Evolutionary conservation across 345 rosid genomes (phyloP).

Genomic region (Corymbia maculata): DNA sequence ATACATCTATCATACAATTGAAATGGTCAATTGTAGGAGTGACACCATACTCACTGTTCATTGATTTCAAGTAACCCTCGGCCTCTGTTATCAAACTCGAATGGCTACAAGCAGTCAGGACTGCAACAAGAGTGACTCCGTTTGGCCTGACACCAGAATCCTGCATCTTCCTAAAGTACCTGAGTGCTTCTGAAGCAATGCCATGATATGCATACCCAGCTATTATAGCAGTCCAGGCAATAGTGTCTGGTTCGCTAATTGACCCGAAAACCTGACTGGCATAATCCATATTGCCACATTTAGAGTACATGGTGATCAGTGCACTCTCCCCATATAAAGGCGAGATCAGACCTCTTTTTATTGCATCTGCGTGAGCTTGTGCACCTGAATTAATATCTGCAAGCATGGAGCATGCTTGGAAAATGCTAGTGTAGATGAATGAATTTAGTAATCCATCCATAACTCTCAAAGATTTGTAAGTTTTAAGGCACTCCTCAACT

Average conservation of each 20-base stretch:
- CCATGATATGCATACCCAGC: constrained; percentile 72
- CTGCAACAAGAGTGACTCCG: constrained; percentile 53
- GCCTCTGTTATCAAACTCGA: constrained; percentile 53
- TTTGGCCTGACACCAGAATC: constrained; percentile 40
- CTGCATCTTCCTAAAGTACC: constrained; percentile 47
- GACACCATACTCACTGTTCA: constrained; percentile 37
- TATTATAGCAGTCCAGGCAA: constrained; percentile 72
- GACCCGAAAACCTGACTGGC: constrained; percentile 49
- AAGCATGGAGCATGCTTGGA: constrained; percentile 62
- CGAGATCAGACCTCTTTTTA: constrained; percentile 48
- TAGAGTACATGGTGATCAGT: constrained; percentile 58
- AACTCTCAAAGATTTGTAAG: constrained; percentile 41
- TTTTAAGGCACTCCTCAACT: constrained; percentile 38
- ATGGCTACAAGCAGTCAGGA: constrained; percentile 75
- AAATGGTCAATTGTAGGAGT: constrained; percentile 61
- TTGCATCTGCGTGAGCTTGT: constrained; percentile 77
- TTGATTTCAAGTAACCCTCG: constrained; percentile 27
- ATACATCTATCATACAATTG: constrained; percentile 54
- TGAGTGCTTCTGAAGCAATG: constrained; percentile 49
- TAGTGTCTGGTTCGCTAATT: constrained; percentile 47
- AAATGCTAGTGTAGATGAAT: constrained; percentile 55
- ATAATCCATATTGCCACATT: constrained; percentile 54
- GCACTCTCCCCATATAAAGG: constrained; percentile 57
- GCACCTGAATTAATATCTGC: constrained; percentile 49
- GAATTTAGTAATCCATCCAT: constrained; percentile 32